Percentiles rank a stretch among this genome's conserved stretches.
Conservation (phyloP, 139 green algal genomes). For the Haematococcus lacustris region DNA sequence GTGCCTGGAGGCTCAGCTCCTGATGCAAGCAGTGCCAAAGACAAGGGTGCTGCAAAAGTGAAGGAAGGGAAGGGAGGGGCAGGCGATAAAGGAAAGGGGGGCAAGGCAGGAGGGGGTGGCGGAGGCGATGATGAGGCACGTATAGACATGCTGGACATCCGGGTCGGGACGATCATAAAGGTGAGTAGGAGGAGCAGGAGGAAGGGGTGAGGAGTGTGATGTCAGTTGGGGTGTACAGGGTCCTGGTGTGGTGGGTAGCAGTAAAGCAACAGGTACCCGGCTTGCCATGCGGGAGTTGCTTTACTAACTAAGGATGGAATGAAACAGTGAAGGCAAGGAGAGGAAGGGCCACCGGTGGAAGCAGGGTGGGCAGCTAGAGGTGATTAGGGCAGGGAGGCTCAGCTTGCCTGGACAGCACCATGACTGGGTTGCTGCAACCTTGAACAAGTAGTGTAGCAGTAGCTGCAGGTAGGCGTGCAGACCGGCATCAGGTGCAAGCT, state of each 20-base stretch:
- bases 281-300: too few species aligned
- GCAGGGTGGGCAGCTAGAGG: background rate
- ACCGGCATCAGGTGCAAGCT: too few species aligned
- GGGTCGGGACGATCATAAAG: slow-evolving; percentile 76
- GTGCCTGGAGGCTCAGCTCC: too few species aligned
- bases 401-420: background rate
- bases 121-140: slow-evolving; percentile 14
- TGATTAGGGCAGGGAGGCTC: background rate
- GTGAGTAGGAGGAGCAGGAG: too few species aligned
- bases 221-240: background rate
- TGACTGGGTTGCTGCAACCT: too few species aligned
- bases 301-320: background rate
- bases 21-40: too few species aligned
- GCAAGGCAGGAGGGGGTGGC: slow-evolving; percentile 10
- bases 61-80: slow-evolving; percentile 15
- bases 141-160: slow-evolving; percentile 64
- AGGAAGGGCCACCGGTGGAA: background rate
- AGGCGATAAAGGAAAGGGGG: slow-evolving; percentile 1
- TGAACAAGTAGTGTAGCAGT: too few species aligned
- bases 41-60: slow-evolving; percentile 22
- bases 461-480: background rate
- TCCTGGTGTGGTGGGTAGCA: background rate
- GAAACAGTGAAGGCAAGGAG: background rate
- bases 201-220: too few species aligned
- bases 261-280: too few species aligned